Evolutionary conservation across 139 green algal genomes (phyloP).

Genomic region (Chlamydomonas sp.): DNA sequence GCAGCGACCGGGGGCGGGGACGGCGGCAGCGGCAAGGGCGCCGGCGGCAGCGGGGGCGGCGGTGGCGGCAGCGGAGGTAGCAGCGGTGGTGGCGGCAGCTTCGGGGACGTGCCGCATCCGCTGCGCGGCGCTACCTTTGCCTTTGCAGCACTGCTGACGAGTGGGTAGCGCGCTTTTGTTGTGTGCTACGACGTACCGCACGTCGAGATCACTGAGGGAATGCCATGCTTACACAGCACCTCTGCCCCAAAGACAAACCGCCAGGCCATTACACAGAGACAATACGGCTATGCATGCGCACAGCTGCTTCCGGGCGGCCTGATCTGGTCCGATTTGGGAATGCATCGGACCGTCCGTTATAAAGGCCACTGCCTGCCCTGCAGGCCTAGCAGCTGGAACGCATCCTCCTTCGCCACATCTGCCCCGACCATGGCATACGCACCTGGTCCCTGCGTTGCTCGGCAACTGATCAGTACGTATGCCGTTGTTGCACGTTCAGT

Average conservation of each 20-base stretch:
- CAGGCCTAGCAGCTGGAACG: neutral
- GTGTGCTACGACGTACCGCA: no score
- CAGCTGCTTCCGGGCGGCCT: no score
- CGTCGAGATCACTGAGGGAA: no score
- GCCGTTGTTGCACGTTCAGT: neutral
- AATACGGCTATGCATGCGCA: neutral
- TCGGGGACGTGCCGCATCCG: slow-evolving; percentile 4
- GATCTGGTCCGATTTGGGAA: neutral
- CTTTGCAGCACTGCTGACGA: slow-evolving; percentile 23
- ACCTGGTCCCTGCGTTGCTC: neutral
- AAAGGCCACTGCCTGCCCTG: neutral
- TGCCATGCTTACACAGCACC: no score
- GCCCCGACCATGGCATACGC: neutral
- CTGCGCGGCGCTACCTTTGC: slow-evolving; percentile 25
- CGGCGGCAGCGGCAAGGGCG: neutral
- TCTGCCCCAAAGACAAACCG: neutral
- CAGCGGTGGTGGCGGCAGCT: neutral
- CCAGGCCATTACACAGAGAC: neutral
- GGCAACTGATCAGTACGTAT: neutral
- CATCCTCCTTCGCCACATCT: neutral
- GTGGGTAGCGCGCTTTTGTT: neutral
- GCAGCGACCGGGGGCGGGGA: neutral
- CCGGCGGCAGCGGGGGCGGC: neutral
- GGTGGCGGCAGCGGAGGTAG: neutral
- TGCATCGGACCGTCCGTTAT: neutral